Base-by-base conservation (phyloP, 2,329 filamentous ascomycete genomes). In the Amauroascus verrucosus region DNA sequence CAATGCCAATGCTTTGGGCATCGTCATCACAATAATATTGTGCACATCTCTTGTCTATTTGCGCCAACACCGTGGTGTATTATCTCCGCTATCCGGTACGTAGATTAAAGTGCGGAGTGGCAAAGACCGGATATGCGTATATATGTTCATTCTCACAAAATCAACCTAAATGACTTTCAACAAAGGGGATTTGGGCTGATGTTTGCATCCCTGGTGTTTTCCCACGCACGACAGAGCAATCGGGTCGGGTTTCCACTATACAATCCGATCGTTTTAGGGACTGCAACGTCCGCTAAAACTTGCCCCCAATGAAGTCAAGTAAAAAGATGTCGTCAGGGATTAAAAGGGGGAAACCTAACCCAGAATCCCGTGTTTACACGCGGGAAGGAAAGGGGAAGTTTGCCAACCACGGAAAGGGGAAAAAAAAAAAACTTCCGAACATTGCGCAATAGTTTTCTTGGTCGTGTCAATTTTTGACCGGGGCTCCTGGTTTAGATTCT, bases 401-500 rank as follows among this genome's bases (percentile, higher is more conserved):
- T 9, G 18, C 46, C 20, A 26, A 38, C 20, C 46, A 38, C 18
- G 46, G 14, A 18, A 22, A 28, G 3, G 14, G 18, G 9, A 30
- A 38, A 48, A 35, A 24, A 9, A 45, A 45, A 22, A 7, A 48
- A 48, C 24, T 2, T 48, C 37, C 30, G 30, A 20, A 38, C 13
- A 13, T 38, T 6, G 35, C 24, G 16, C 16, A 33, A 43, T 14
- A 28, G 11, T 48, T 38, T 20, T 18, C 46, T 48, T 48, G 33
- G 46, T 48, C 9, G 6, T 28, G 32, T 38, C 32, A 24, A 40
- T 16, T 18, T 40, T 43, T 32, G 48, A 43, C 48, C 37, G 24
- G 48, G 48, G 48, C 48, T 50, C 48, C 48, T 33, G 35, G 48
- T 16, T 35, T 7, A 50, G 33, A 32, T 16, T 35, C 8, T 11